phyloP scores from a whole-genome alignment of 768 basidiomycete genomes.

The Obba rivulosa region DNA sequence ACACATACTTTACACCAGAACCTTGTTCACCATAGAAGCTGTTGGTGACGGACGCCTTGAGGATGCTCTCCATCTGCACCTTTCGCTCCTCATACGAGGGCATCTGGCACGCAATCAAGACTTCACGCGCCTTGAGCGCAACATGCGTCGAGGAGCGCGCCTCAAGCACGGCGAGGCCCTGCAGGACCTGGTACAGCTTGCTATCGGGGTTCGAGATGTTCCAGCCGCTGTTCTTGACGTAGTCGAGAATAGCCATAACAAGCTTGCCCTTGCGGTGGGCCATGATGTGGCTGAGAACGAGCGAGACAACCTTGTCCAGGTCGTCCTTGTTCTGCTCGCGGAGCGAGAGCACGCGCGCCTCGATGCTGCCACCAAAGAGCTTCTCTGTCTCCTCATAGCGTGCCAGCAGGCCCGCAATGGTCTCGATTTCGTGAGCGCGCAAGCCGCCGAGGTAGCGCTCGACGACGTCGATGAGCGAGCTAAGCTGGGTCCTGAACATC shows the following conservation, averaged over 20 bases:
- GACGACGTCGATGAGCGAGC: constrained; percentile 65
- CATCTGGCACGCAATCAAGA: constrained; percentile 92
- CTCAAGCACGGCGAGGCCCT: constrained; percentile 80
- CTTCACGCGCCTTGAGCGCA: constrained; percentile 93
- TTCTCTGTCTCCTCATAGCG: constrained; percentile 85
- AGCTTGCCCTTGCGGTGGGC: constrained; percentile 90
- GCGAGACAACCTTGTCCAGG: constrained; percentile 77
- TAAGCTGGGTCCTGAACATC: constrained; percentile 72
- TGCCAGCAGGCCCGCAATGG: constrained; percentile 70
- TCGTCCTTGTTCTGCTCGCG: constrained; percentile 92
- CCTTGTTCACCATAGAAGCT: constrained; percentile 88
- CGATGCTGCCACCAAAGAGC: constrained; percentile 90
- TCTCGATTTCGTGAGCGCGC: constrained; percentile 79
- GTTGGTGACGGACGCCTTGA: constrained; percentile 82
- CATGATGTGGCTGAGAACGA: constrained; percentile 95
- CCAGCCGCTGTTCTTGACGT: constrained; percentile 77
- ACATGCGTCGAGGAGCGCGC: constrained; percentile 93
- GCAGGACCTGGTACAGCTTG: constrained; percentile 68
- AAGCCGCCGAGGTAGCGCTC: constrained; percentile 78
- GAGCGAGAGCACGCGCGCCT: constrained; percentile 83
- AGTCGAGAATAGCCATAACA: constrained; percentile 79
- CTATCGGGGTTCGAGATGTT: constrained; percentile 74
- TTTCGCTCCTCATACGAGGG: constrained; percentile 95
- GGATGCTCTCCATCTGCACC: constrained; percentile 89
- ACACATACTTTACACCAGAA: constrained; percentile 47